phyloP scores from a whole-genome alignment of 805 yeast species.

The Sugiyamaella boreocaroliniensis region DNA sequence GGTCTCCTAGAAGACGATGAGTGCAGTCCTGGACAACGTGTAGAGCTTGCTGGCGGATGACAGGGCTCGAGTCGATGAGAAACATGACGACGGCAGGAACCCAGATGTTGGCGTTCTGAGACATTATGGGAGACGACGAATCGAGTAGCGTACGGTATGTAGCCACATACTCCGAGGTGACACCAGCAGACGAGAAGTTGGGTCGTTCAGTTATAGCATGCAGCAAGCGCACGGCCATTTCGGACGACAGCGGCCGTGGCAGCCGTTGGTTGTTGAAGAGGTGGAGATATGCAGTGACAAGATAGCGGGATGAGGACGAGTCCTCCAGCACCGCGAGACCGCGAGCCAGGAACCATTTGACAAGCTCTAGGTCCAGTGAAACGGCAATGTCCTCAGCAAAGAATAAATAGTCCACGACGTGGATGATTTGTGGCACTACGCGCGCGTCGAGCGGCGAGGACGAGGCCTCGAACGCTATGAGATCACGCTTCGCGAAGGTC shows the following conservation, averaged over 20 bases:
- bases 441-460: constrained; percentile 11
- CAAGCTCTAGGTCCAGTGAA: constrained; percentile 12
- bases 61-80: constrained; percentile 7
- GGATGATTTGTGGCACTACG: constrained; percentile 13
- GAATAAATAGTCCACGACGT: constrained; percentile 18
- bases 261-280: constrained; percentile 17
- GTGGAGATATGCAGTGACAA: constrained; percentile 19
- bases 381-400: constrained; percentile 14
- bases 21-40: constrained; percentile 15
- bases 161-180: constrained; percentile 13
- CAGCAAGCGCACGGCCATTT: constrained; percentile 15
- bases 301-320: constrained; percentile 10
- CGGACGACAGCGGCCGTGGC: constrained; percentile 12
- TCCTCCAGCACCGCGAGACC: constrained; percentile 17
- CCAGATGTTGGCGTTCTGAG: constrained; percentile 13
- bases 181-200: constrained; percentile 13
- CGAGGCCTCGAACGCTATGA: constrained; percentile 10
- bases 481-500: constrained; percentile 15
- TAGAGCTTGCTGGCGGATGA: constrained; percentile 15
- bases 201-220: constrained; percentile 11
- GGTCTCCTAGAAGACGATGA: constrained; percentile 9
- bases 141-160: constrained; percentile 12
- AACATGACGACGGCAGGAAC: constrained; percentile 12
- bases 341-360: constrained; percentile 14
- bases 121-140: constrained; percentile 10